phyloP scores from a whole-genome alignment of 2,329 filamentous ascomycete species.

The Xylaria digitata region DNA sequence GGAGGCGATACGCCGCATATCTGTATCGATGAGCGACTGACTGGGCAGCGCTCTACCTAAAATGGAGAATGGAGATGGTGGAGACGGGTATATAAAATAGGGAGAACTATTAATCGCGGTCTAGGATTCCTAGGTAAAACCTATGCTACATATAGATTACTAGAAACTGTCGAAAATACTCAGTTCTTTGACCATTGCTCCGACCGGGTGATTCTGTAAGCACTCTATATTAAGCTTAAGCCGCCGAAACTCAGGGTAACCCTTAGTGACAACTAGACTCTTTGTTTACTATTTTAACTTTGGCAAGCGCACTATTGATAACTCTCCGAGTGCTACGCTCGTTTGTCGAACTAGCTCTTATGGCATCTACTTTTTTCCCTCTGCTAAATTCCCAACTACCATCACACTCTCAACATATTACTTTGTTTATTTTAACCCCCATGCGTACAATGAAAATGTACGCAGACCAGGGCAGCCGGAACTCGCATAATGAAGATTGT shows the following conservation, averaged over 20 bases:
- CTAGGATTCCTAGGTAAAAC: conserved; percentile 1
- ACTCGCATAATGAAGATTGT: background rate
- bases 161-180: background rate
- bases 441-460: background rate
- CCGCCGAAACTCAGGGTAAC: background rate
- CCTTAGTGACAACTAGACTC: background rate
- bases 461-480: background rate
- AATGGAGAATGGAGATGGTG: background rate
- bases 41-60: conserved; percentile 15
- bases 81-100: conserved; percentile 1
- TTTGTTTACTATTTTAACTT: background rate
- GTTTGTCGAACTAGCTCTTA: background rate
- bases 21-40: conserved; percentile 42
- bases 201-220: background rate
- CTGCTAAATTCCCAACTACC: background rate
- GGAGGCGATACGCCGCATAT: conserved; percentile 43
- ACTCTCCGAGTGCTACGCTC: background rate
- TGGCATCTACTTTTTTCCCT: background rate
- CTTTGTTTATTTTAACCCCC: background rate
- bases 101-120: background rate
- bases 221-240: background rate
- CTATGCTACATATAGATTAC: background rate
- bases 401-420: background rate
- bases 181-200: background rate
- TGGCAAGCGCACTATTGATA: background rate